Evolutionary conservation across 345 rosid species (phyloP), one percentile per base, ranked within the genome.

Genomic region (Heritiera fomes): DNA sequence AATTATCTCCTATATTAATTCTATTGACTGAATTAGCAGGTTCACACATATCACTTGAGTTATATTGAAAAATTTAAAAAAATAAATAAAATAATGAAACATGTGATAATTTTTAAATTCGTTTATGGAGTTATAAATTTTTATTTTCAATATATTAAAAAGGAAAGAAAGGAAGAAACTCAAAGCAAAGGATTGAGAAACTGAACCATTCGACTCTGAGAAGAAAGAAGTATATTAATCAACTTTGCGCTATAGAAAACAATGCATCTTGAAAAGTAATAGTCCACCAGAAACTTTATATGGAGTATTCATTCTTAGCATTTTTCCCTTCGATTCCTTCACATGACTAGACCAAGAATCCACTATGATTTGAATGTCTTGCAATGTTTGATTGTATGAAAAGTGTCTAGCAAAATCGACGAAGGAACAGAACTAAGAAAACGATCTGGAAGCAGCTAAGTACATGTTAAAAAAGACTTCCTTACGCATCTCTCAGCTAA

Each of bases 401-500:
- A 60, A 61, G 55, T 30, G 17, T 14, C 18, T 47, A 71, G 64
- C 71, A 70, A 61, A 74, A 72, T 20, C 47, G 23, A 68, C 3
- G 17, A 72, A 71, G 32, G 11, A 78, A 18, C 7, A 12, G 28
- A 43, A 43, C 8, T 17, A 20, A 49, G 14, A 7, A 4, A 63
- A 56, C 20, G 45, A 71, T 60, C n/a, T 20, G 40, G 71, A 75
- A 75, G 43, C 4, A 56, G 63, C 52, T 73, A 71, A 80, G 69
- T 71, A 56, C 71, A 62, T n/a, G 14, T 67, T 34, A 56, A 64
- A 58, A 5, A 64, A 3, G 55, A n/a, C 30, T 59, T 80, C 43
- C 23, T 58, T 55, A 58, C 1, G 32, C 74, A 52, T 61, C 75
- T 11, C 28, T 95, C 90, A 95, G 75, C 85, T 86, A 70, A 94